A percentile compares a stretch with the other conserved stretches of the same genome.
These are phyloP conservation scores for Podospora bellae-mahoneyi DNA, from an alignment of 495 filamentous ascomycete species.

Conservation along the genomic window DNA sequence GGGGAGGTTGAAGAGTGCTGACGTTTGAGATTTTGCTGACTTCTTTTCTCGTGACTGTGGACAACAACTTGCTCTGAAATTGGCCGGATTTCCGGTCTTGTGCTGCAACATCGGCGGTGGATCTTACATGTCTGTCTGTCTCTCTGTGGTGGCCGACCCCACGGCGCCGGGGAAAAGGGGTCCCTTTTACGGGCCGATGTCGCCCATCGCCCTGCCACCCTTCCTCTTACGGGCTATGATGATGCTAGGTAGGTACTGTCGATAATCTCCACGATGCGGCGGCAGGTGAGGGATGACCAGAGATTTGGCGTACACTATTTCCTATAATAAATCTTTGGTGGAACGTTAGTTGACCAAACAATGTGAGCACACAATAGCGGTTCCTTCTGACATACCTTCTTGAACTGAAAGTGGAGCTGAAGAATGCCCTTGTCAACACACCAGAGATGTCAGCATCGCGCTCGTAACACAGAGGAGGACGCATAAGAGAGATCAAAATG, in stretches of 20 bases:
- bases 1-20: conserved; percentile 9
- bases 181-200: background rate
- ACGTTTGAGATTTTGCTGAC: background rate
- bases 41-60: conserved; percentile 14
- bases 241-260: background rate
- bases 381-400: conserved; percentile 53
- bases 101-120: background rate
- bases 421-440: conserved; percentile 74
- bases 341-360: background rate
- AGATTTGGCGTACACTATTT: conserved; percentile 44
- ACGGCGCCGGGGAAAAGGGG: background rate
- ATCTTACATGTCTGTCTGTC: background rate
- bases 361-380: background rate
- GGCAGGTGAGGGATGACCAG: background rate
- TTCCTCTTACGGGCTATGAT: background rate
- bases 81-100: conserved; percentile 14
- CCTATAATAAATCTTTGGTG: conserved; percentile 60
- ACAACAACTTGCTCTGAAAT: conserved; percentile 17
- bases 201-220: background rate
- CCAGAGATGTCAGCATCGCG: conserved; percentile 23
- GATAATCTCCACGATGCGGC: background rate
- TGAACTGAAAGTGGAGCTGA: conserved; percentile 97
- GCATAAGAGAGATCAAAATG: conserved; percentile 8
- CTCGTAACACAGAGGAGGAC: background rate
- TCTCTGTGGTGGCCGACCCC: background rate